These are phyloP conservation scores for Scalesia atractyloides DNA, from an alignment of 129 eudicot species.

Conservation along the genomic window DNA sequence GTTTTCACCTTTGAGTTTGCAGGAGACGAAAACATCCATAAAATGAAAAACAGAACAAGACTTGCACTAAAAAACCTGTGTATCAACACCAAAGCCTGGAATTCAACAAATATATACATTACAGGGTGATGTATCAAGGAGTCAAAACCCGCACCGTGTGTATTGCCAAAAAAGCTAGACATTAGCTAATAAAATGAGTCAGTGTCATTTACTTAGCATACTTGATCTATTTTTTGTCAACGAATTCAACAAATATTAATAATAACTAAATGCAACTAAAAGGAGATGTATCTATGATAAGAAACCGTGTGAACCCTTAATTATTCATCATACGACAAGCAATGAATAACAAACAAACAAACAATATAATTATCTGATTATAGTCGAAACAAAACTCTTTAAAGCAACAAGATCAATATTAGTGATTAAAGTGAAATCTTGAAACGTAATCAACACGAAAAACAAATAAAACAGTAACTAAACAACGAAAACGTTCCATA, in stretches of 20 bases:
- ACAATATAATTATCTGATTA: neutral
- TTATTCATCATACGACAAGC: neutral
- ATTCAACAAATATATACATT: slow-evolving; percentile 30
- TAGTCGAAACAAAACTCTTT: neutral
- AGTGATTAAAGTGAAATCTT: neutral
- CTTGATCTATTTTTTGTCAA: too few relatives aligned
- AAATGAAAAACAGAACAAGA: slow-evolving; percentile 69
- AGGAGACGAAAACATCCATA: slow-evolving; percentile 74
- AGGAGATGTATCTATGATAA: too few relatives aligned
- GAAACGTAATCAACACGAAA: neutral
- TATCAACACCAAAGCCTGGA: slow-evolving; percentile 88
- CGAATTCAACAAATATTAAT: slow-evolving; percentile 6
- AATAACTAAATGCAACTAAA: too few relatives aligned
- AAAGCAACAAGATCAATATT: neutral
- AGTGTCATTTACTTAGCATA: neutral
- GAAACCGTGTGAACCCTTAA: too few relatives aligned
- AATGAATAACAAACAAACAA: neutral
- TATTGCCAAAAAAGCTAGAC: neutral
- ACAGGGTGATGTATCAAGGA: slow-evolving; percentile 6
- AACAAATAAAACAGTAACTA: neutral
- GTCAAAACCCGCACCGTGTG: slow-evolving; percentile 2
- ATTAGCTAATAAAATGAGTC: neutral
- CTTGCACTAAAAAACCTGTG: slow-evolving; percentile 80
- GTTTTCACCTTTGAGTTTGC: slow-evolving; percentile 62
- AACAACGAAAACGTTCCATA: neutral